A percentile compares a stretch with the other conserved stretches of the same genome.
Evolutionary conservation across 306 rosid species (phyloP).

Genomic region (Albizia julibrissin): DNA sequence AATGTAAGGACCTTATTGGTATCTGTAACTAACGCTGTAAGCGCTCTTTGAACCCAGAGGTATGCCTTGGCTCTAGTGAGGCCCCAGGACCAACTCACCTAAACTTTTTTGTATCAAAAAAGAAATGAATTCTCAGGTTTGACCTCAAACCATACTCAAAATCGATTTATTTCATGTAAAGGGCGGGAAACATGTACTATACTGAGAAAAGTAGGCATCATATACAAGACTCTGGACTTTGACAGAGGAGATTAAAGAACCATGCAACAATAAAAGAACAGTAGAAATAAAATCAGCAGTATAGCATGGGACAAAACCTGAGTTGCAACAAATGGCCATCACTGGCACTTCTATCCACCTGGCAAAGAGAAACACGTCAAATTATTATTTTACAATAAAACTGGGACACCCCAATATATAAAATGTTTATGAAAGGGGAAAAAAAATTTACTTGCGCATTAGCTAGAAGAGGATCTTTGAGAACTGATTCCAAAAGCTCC

Average conservation of each 20-base stretch:
- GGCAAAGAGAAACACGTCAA: slow-evolving; percentile 29
- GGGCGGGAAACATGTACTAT: not conserved
- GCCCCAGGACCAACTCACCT: too few relatives aligned
- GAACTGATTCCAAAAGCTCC: slow-evolving; percentile 77
- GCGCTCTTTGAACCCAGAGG: too few relatives aligned
- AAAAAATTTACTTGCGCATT: slow-evolving; percentile 61
- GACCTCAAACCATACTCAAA: slow-evolving; percentile 9
- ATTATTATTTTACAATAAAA: slow-evolving; percentile 22
- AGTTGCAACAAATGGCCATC: slow-evolving; percentile 89
- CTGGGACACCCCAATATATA: slow-evolving; percentile 1
- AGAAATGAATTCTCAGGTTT: slow-evolving; percentile 8
- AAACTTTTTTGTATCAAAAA: not conserved
- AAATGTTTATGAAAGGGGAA: not conserved
- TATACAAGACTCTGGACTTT: not conserved
- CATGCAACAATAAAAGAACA: slow-evolving; percentile 19
- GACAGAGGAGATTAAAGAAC: slow-evolving; percentile 1
- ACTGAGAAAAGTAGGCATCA: not conserved
- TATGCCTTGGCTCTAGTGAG: too few relatives aligned
- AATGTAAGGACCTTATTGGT: too few relatives aligned
- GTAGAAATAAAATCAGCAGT: not conserved
- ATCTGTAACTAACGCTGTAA: too few relatives aligned
- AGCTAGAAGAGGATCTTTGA: slow-evolving; percentile 77
- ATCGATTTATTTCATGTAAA: not conserved
- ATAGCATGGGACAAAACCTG: slow-evolving; percentile 56
- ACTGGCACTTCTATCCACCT: slow-evolving; percentile 78